Evolutionary conservation across 1,139 yeast genomes (phyloP).

Genomic region (Taiozyma sp.): DNA sequence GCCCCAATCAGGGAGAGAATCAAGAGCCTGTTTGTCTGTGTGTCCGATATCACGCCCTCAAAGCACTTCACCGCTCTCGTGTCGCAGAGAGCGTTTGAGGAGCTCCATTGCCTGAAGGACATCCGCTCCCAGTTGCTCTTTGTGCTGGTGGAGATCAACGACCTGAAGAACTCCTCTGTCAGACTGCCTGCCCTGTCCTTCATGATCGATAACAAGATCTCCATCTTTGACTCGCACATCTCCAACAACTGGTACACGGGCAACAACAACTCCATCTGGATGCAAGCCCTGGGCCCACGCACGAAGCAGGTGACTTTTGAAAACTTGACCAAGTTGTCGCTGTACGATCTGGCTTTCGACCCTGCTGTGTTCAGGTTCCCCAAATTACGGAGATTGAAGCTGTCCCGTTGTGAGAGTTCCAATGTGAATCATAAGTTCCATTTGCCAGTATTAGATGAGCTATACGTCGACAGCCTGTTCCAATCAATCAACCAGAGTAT

Average conservation of each 20-base stretch:
- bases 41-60: conserved; percentile 3
- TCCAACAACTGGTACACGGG: conserved; percentile 3
- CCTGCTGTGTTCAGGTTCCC: conserved; percentile 9
- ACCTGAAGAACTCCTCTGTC: conserved; percentile 2
- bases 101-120: neutral
- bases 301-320: conserved; percentile 9
- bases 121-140: neutral
- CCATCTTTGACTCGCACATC: conserved; percentile 7
- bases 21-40: conserved; percentile 2
- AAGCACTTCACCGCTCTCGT: neutral
- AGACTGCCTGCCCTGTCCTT: conserved; percentile 1
- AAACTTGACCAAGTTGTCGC: conserved; percentile 1
- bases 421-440: conserved; percentile 1
- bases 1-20: neutral
- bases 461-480: conserved; percentile 3
- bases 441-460: conserved; percentile 1
- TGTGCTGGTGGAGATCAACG: conserved; percentile 11
- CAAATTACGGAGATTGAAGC: conserved; percentile 1
- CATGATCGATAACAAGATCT: conserved; percentile 3
- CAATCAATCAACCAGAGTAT: conserved; percentile 6
- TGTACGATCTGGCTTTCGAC: conserved; percentile 5
- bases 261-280: conserved; percentile 3
- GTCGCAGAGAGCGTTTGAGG: neutral
- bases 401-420: conserved; percentile 4
- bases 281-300: conserved; percentile 2